A percentile compares a stretch with the other conserved stretches of the same genome.
Conservation (phyloP, 2,329 filamentous ascomycete species). For the Cladorrhinum sp. region DNA sequence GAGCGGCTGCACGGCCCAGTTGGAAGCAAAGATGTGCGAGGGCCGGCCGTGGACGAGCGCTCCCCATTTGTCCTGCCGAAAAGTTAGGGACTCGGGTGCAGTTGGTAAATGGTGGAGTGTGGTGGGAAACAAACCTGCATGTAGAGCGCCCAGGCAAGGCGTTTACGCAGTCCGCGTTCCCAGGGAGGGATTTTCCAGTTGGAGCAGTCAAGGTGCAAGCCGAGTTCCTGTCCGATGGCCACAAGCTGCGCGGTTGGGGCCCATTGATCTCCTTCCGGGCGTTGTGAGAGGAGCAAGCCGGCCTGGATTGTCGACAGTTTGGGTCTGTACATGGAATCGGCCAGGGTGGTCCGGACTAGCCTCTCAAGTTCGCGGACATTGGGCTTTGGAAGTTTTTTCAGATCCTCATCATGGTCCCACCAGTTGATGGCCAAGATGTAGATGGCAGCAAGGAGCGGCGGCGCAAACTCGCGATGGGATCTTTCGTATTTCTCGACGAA, state of each 20-base stretch:
- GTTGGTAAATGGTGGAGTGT: not conserved
- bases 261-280: constrained; percentile 76
- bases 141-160: constrained; percentile 85
- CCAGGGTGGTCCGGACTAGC: constrained; percentile 62
- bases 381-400: constrained; percentile 63
- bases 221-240: constrained; percentile 81
- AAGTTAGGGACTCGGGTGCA: not conserved
- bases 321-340: constrained; percentile 74
- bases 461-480: constrained; percentile 70
- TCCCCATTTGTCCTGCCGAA: constrained; percentile 81
- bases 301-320: constrained; percentile 80
- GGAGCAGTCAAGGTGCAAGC: constrained; percentile 83
- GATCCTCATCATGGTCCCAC: constrained; percentile 72
- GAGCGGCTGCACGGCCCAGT: constrained; percentile 76
- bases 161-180: constrained; percentile 81
- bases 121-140: constrained; percentile 20
- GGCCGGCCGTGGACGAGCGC: constrained; percentile 81
- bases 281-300: constrained; percentile 69
- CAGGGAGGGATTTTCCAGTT: constrained; percentile 83
- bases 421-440: constrained; percentile 86
- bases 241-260: constrained; percentile 83
- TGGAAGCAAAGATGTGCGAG: constrained; percentile 64
- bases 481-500: constrained; percentile 76
- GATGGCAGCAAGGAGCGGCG: constrained; percentile 73
- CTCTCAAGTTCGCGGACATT: constrained; percentile 72